These are phyloP conservation scores for Curvularia verruculosa DNA, from an alignment of 2,329 filamentous ascomycete genomes.

Conservation along the genomic window DNA sequence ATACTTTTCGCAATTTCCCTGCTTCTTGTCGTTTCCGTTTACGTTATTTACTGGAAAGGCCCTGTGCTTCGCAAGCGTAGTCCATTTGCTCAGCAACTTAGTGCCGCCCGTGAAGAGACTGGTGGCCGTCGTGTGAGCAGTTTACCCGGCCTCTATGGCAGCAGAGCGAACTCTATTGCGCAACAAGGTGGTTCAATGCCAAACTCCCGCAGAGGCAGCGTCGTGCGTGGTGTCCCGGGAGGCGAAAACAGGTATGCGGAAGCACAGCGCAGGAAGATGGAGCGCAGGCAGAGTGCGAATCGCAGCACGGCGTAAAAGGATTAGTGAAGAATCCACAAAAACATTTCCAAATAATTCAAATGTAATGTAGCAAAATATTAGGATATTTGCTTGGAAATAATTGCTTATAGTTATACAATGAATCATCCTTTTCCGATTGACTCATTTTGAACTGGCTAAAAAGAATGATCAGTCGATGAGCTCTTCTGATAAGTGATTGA, in stretches of 20 bases:
- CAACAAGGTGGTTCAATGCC: slow-evolving; percentile 25
- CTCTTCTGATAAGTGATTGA: no score
- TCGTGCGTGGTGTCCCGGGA: slow-evolving; percentile 30
- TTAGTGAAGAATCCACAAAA: background rate
- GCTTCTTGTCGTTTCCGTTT: slow-evolving; percentile 50
- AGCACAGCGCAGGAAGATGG: slow-evolving; percentile 11
- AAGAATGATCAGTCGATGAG: background rate
- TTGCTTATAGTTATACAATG: background rate
- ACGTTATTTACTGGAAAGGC: slow-evolving; percentile 62
- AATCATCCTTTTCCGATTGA: background rate
- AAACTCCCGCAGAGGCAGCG: slow-evolving; percentile 37
- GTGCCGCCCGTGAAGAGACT: slow-evolving; percentile 38
- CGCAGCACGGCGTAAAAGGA: background rate
- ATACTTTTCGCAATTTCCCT: slow-evolving; percentile 61
- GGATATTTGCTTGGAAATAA: background rate
- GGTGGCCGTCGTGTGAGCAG: slow-evolving; percentile 44
- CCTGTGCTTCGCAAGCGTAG: slow-evolving; percentile 59
- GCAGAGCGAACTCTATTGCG: slow-evolving; percentile 37
- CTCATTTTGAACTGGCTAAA: background rate
- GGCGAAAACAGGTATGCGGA: slow-evolving; percentile 20
- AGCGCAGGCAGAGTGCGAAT: slow-evolving; percentile 16
- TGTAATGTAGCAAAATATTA: background rate
- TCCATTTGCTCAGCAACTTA: slow-evolving; percentile 60
- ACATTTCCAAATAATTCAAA: background rate
- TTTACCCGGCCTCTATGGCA: slow-evolving; percentile 41